Percentiles rank a stretch among this genome's conserved stretches.
Evolutionary conservation across 257 asterid species (phyloP).

Genomic region (Solanum dulcamara): DNA sequence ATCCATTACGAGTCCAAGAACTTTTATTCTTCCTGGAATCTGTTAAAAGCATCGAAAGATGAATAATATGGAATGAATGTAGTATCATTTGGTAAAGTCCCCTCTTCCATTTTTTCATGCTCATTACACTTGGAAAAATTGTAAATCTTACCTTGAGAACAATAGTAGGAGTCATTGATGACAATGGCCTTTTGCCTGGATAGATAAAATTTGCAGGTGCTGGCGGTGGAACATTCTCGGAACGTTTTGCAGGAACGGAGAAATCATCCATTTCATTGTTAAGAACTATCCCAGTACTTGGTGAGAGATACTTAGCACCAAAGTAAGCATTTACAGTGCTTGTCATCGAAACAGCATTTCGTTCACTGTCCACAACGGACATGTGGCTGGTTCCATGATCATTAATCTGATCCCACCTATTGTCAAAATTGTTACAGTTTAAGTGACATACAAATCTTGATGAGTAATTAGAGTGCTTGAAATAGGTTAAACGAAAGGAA

Average conservation of each 20-base stretch:
- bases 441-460: not conserved
- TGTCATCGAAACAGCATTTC: slow-evolving; percentile 68
- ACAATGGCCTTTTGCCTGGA: slow-evolving; percentile 63
- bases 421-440: not conserved
- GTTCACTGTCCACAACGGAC: slow-evolving; percentile 46
- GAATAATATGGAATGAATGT: not conserved
- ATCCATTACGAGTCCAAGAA: not conserved
- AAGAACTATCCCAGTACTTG: slow-evolving; percentile 54
- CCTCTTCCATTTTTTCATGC: not conserved
- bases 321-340: slow-evolving; percentile 38
- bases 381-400: slow-evolving; percentile 76
- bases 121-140: not conserved
- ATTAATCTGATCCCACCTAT: slow-evolving; percentile 50
- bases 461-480: not conserved
- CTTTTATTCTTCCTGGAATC: not conserved
- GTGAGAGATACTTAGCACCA: slow-evolving; percentile 46
- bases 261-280: slow-evolving; percentile 83
- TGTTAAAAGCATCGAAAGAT: not conserved
- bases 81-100: not conserved
- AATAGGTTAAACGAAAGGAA: not conserved
- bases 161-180: slow-evolving; percentile 68
- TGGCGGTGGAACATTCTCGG: slow-evolving; percentile 26
- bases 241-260: slow-evolving; percentile 29
- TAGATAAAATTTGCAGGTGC: slow-evolving; percentile 49
- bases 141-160: slow-evolving; percentile 36